Evolutionary conservation across 805 yeast species (phyloP).

Genomic region (Priceomyces carsonii): DNA sequence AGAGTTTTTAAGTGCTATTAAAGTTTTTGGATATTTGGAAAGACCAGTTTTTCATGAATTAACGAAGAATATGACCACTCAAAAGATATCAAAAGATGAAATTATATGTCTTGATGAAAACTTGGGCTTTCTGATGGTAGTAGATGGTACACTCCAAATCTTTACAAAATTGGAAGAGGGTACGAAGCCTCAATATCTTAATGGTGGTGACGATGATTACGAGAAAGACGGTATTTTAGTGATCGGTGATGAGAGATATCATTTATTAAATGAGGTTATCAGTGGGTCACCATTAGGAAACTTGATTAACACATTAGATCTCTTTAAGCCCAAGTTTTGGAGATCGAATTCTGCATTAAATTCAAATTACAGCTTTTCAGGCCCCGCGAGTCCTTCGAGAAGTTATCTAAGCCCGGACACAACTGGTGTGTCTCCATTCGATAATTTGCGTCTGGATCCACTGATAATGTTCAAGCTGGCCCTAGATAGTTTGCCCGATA

Average conservation of each 20-base stretch:
- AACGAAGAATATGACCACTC: slow-evolving; percentile 89
- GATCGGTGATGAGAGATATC: slow-evolving; percentile 64
- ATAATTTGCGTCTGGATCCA: slow-evolving; percentile 2
- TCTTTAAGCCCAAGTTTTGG: slow-evolving; percentile 45
- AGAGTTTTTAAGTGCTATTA: slow-evolving; percentile 86
- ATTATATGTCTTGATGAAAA: slow-evolving; percentile 69
- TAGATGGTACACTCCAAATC: slow-evolving; percentile 86
- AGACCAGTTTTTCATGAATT: slow-evolving; percentile 88
- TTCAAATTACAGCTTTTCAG: slow-evolving; percentile 2
- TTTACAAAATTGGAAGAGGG: slow-evolving; percentile 51
- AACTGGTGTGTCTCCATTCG: slow-evolving; percentile 7
- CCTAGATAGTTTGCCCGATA: slow-evolving; percentile 23
- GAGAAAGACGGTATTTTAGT: slow-evolving; percentile 43
- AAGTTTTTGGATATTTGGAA: slow-evolving; percentile 91
- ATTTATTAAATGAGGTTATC: slow-evolving; percentile 74
- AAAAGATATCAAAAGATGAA: slow-evolving; percentile 76
- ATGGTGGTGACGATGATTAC: slow-evolving; percentile 30
- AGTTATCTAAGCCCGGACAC: slow-evolving; percentile 2
- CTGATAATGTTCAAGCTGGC: not conserved
- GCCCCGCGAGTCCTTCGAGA: slow-evolving; percentile 1
- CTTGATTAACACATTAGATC: slow-evolving; percentile 71
- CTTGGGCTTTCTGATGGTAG: slow-evolving; percentile 87
- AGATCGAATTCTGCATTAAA: slow-evolving; percentile 13
- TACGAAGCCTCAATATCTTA: slow-evolving; percentile 7
- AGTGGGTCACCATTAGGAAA: slow-evolving; percentile 86